phyloP scores from a whole-genome alignment of 257 asterid genomes.

The Nicotiana tomentosiformis region DNA sequence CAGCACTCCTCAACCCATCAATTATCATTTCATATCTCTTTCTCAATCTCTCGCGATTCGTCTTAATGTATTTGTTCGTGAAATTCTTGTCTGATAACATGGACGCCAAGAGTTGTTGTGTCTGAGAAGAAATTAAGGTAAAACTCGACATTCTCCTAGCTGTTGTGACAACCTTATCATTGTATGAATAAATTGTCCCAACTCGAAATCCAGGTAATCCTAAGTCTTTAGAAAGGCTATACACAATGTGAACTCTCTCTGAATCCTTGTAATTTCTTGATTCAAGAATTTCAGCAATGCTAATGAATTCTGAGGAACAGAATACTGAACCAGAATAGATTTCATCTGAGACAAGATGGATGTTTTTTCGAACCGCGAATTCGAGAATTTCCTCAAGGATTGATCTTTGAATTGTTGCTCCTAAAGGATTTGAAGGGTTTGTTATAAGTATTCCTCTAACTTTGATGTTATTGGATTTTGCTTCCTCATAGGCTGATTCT shows the following conservation, averaged over 20 bases:
- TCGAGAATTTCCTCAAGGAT: constrained; percentile 28
- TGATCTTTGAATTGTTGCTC: constrained; percentile 32
- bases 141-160: constrained; percentile 53
- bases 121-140: constrained; percentile 42
- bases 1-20: constrained; percentile 25
- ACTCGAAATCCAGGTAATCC: constrained; percentile 51
- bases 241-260: constrained; percentile 40
- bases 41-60: constrained; percentile 28
- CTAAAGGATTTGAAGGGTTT: constrained; percentile 48
- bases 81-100: constrained; percentile 31
- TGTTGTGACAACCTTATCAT: constrained; percentile 37
- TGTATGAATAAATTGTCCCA: constrained; percentile 43
- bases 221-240: constrained; percentile 43
- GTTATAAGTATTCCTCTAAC: constrained; percentile 42
- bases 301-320: constrained; percentile 25
- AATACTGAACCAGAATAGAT: constrained; percentile 48
- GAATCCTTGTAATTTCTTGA: constrained; percentile 18
- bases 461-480: constrained; percentile 25
- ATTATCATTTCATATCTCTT: constrained; percentile 25
- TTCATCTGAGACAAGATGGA: constrained; percentile 46
- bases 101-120: constrained; percentile 35
- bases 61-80: constrained; percentile 22
- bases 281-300: constrained; percentile 37
- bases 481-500: constrained; percentile 33
- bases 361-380: constrained; percentile 25